phyloP scores from a whole-genome alignment of 2,329 filamentous ascomycete genomes.

The Paraphaeosphaeria minitans region DNA sequence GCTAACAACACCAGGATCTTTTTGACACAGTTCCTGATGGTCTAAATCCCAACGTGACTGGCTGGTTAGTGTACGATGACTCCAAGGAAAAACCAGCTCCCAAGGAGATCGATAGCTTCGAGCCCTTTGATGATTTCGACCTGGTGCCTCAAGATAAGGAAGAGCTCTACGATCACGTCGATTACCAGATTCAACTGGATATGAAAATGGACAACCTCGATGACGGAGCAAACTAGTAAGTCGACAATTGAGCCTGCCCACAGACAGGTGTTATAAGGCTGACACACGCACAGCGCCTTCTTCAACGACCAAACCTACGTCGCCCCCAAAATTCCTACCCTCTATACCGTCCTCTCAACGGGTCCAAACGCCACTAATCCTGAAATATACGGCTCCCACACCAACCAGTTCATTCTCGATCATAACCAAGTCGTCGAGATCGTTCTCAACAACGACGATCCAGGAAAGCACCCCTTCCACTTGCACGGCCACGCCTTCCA shows the following conservation, averaged over 20 bases:
- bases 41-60: constrained; percentile 68
- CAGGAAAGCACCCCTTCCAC: constrained; percentile 70
- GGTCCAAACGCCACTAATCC: constrained; percentile 54
- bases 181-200: constrained; percentile 65
- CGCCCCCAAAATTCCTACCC: constrained; percentile 74
- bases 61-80: constrained; percentile 62
- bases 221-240: constrained; percentile 69
- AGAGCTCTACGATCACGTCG: constrained; percentile 64
- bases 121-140: constrained; percentile 74
- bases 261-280: not conserved
- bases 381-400: constrained; percentile 57
- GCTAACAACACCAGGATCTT: constrained; percentile 41
- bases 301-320: constrained; percentile 79
- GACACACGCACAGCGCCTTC: constrained; percentile 47
- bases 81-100: constrained; percentile 55
- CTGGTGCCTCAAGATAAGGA: constrained; percentile 72
- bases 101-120: constrained; percentile 63
- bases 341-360: constrained; percentile 75
- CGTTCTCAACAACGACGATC: constrained; percentile 77
- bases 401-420: constrained; percentile 66
- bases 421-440: constrained; percentile 73
- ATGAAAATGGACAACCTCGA: constrained; percentile 68
- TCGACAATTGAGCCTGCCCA: not conserved
- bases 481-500: constrained; percentile 63
- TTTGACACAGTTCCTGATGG: constrained; percentile 71